A percentile compares a stretch with the other conserved stretches of the same genome.
These are phyloP conservation scores for Ambrosiella beaveri DNA, from an alignment of 2,329 filamentous ascomycete genomes.

Conservation along the genomic window DNA sequence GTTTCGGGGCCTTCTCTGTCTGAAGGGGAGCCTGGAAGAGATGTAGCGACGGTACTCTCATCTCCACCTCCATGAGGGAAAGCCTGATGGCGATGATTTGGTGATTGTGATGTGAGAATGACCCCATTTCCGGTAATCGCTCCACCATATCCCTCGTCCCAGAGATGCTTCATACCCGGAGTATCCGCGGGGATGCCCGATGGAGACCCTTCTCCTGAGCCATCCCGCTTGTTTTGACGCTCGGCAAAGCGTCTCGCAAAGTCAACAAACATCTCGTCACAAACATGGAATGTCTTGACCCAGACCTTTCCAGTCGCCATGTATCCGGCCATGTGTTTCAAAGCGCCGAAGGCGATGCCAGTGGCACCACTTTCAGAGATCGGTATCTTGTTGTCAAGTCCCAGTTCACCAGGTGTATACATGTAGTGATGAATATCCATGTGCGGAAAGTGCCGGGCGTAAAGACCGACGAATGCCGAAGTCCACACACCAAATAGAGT, in stretches of 20 bases:
- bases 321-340: conserved; percentile 33
- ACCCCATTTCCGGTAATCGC: conserved; percentile 28
- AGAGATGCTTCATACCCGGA: conserved; percentile 11
- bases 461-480: conserved; percentile 48
- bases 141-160: conserved; percentile 16
- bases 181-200: conserved; percentile 21
- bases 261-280: conserved; percentile 34
- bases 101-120: conserved; percentile 17
- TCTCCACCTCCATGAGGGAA: not conserved
- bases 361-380: conserved; percentile 26
- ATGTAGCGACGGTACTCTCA: not conserved
- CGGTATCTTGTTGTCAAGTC: conserved; percentile 13
- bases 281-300: conserved; percentile 33
- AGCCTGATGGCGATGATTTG: not conserved
- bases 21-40: conserved; percentile 2
- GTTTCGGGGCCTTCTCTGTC: conserved; percentile 9
- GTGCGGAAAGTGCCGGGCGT: conserved; percentile 47
- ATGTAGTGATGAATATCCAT: conserved; percentile 47
- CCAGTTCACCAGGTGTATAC: conserved; percentile 21
- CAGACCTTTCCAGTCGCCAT: conserved; percentile 41
- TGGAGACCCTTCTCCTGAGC: conserved; percentile 17
- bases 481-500: conserved; percentile 51
- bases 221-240: conserved; percentile 15
- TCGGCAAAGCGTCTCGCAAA: conserved; percentile 24
- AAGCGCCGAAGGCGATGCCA: conserved; percentile 30